Percentiles rank a stretch among this genome's conserved stretches.
phyloP scores from a whole-genome alignment of 208 protist species.

The Acanthamoeba triangularis region DNA sequence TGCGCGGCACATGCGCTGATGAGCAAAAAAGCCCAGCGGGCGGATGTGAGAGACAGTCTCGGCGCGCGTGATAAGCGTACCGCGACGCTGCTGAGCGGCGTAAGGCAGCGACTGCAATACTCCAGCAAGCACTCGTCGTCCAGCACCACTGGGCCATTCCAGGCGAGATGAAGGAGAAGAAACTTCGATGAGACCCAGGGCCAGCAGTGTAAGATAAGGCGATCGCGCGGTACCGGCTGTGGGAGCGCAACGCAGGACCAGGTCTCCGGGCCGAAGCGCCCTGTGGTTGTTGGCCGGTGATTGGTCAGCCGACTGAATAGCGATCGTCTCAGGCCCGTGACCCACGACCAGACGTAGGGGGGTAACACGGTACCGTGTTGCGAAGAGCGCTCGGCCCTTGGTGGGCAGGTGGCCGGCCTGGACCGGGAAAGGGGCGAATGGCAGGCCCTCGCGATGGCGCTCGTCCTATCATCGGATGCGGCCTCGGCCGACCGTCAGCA shows the following conservation, averaged over 20 bases:
- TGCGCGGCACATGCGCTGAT: not conserved
- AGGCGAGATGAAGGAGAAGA: not conserved
- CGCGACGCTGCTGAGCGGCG: not conserved
- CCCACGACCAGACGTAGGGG: too few relatives aligned
- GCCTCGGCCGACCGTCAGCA: not conserved
- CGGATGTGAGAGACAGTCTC: not conserved
- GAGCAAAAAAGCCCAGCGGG: not conserved
- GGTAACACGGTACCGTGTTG: not conserved
- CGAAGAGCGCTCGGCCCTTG: conserved; percentile 28
- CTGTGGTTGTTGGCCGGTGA: not conserved
- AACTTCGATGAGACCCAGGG: not conserved
- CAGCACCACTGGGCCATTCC: not conserved
- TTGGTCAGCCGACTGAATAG: not conserved
- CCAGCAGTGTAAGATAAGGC: not conserved
- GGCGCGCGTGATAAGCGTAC: not conserved
- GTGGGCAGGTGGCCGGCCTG: not conserved
- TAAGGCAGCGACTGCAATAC: conserved; percentile 29
- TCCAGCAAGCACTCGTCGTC: not conserved
- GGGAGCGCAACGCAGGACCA: conserved; percentile 12
- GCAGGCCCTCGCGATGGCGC: not conserved
- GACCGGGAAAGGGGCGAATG: not conserved
- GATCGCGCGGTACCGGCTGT: not conserved
- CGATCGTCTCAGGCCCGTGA: too few relatives aligned
- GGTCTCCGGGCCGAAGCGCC: not conserved
- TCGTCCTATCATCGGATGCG: not conserved